phyloP scores from a whole-genome alignment of 495 filamentous ascomycete genomes.

The Penicillium antarcticum region DNA sequence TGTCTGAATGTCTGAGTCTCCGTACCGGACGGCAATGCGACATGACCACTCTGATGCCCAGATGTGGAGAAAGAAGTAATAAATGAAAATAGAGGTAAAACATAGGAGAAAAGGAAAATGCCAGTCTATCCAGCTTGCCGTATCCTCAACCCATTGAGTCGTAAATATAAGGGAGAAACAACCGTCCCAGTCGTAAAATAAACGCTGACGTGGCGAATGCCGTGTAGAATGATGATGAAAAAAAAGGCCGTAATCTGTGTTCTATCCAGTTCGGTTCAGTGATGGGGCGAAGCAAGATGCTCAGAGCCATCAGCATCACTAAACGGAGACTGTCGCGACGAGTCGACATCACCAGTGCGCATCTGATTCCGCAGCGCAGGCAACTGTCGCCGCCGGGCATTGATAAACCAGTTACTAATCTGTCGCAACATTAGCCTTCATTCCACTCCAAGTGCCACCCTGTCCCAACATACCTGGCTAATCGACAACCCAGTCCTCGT shows the following conservation, averaged over 20 bases:
- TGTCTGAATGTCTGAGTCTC: conserved; percentile 14
- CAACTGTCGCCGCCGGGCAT: conserved; percentile 76
- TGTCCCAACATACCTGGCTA: conserved; percentile 57
- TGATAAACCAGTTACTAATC: conserved; percentile 97
- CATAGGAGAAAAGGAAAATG: conserved; percentile 16
- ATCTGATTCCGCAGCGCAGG: conserved; percentile 60
- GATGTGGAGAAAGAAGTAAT: conserved; percentile 1
- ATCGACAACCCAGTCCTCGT: conserved; percentile 71
- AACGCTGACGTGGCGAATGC: conserved; percentile 23
- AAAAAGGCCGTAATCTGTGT: conserved; percentile 17
- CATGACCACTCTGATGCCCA: conserved; percentile 9
- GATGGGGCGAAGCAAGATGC: conserved; percentile 32
- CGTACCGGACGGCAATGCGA: conserved; percentile 7
- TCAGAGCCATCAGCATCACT: conserved; percentile 42
- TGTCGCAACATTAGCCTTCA: conserved; percentile 31
- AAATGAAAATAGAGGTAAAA: conserved; percentile 11
- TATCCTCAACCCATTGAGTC: conserved; percentile 26
- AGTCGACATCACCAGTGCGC: conserved; percentile 38
- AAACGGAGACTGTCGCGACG: conserved; percentile 39
- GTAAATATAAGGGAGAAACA: conserved; percentile 8
- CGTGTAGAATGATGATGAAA: conserved; percentile 10
- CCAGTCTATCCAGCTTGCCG: conserved; percentile 27
- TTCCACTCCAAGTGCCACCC: neutral
- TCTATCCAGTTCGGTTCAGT: conserved; percentile 12
- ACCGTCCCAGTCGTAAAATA: conserved; percentile 20